phyloP scores from a whole-genome alignment of 371 early-diverging fungal genomes.

The Mucor mucedo region DNA sequence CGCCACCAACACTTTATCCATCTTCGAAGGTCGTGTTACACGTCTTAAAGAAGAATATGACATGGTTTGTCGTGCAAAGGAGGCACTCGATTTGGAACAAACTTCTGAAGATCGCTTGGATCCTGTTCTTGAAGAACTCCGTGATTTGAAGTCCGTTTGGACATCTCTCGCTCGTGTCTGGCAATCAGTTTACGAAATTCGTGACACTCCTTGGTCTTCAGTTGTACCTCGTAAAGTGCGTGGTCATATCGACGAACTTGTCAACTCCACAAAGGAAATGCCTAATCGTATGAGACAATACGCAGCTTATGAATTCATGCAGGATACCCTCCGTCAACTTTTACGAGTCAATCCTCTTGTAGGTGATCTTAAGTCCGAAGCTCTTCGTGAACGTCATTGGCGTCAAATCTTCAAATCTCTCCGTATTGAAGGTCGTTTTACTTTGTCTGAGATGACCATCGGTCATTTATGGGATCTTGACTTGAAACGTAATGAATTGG shows the following conservation, averaged over 20 bases:
- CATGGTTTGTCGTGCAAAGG: conserved; percentile 91
- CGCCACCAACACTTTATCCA: conserved; percentile 83
- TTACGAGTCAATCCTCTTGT: conserved; percentile 84
- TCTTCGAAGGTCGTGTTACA: conserved; percentile 87
- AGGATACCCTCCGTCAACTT: conserved; percentile 79
- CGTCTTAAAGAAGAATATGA: conserved; percentile 88
- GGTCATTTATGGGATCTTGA: conserved; percentile 96
- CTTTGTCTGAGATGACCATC: conserved; percentile 86
- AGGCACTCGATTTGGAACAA: conserved; percentile 86
- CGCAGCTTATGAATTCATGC: conserved; percentile 95
- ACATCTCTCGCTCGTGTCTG: conserved; percentile 82
- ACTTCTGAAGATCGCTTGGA: conserved; percentile 75
- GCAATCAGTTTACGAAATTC: conserved; percentile 83
- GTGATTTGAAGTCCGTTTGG: conserved; percentile 96
- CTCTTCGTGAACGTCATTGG: conserved; percentile 98
- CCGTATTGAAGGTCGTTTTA: conserved; percentile 71
- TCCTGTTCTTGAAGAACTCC: conserved; percentile 92
- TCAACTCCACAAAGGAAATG: conserved; percentile 87
- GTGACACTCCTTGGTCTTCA: conserved; percentile 88
- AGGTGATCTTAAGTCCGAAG: conserved; percentile 94
- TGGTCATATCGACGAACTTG: conserved; percentile 82
- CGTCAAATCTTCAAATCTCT: conserved; percentile 87
- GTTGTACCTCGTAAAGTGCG: conserved; percentile 92
- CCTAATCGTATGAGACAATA: conserved; percentile 96
- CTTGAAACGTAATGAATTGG: conserved; percentile 83